Evolutionary conservation across 2,329 filamentous ascomycete genomes (phyloP), one percentile per base, ranked within the genome.

Genomic region (Lachnellula subtilissima): DNA sequence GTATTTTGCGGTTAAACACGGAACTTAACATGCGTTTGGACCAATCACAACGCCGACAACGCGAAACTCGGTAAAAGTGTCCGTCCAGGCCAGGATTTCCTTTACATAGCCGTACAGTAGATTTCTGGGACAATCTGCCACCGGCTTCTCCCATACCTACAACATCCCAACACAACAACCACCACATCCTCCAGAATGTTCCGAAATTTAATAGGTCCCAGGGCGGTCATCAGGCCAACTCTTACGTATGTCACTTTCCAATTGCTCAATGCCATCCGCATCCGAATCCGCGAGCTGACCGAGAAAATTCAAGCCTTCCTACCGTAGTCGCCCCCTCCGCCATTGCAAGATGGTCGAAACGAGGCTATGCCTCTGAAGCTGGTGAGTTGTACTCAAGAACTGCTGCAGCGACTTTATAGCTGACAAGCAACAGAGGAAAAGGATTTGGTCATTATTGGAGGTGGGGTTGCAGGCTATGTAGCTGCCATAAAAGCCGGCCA

Each of bases 401-500:
- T 63, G 74, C 74, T 69, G 73, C 78, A 60, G 73, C 80, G 68
- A 73, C 74, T 61, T 72, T 74, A 64, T 74, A 76, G 75, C 76
- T 78, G 74, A 80, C 80, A 73, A 76, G 76, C 60, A 81, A 79
- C 73, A 91, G 91, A 92, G 75, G 91, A 97, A 75, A 95, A 96
- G 76, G 94, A 99, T 75, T 82, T 99, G 54, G 88, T 99, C 71
- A 92, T 99, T 76, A 96, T 99, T 71, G 94, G 94, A 70, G 94
- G 94, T 74, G 94, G 94, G 78, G 94, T 97, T 70, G 94, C 93
- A 67, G 94, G 94, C 72, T 99, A 99, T 78, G 94, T 99, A 70
- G 93, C 94, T 64, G 94, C 94, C 69, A 99, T 99, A 81, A 99
- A 97, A 80, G 94, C 94, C 70, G 94, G 92, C 58, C 94, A 99